These are phyloP conservation scores for Ceratocystis colombiana DNA, from an alignment of 2,329 filamentous ascomycete genomes.

Conservation along the genomic window DNA sequence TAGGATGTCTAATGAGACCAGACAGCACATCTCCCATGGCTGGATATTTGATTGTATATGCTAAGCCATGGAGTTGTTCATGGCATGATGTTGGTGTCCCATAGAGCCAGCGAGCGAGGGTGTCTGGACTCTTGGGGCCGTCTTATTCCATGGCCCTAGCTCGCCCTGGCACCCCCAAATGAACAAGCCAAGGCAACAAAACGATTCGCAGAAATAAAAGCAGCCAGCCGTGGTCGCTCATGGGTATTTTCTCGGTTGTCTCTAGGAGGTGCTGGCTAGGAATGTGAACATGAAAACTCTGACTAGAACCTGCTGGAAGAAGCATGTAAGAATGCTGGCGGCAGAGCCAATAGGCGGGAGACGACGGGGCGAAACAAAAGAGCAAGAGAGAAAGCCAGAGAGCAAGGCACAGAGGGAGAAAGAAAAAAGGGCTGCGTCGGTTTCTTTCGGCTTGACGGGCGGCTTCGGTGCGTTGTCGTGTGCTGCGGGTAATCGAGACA, in stretches of 20 bases:
- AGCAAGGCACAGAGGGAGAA: not conserved
- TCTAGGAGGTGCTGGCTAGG: not conserved
- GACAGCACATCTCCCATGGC: not conserved
- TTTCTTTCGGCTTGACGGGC: constrained; percentile 4
- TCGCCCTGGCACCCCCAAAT: too few relatives aligned
- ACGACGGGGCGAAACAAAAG: not conserved
- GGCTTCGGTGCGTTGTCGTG: too few relatives aligned
- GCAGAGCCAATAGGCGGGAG: too few relatives aligned
- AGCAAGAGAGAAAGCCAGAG: not conserved
- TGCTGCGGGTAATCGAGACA: too few relatives aligned
- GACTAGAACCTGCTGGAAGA: too few relatives aligned
- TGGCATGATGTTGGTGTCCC: not conserved
- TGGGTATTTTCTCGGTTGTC: not conserved
- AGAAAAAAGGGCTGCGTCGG: not conserved
- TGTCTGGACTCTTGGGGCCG: not conserved
- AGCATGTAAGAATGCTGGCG: too few relatives aligned
- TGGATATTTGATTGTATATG: not conserved
- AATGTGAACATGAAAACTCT: not conserved
- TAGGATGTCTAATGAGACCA: not conserved
- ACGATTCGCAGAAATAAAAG: too few relatives aligned
- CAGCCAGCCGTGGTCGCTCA: not conserved
- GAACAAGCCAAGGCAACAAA: too few relatives aligned
- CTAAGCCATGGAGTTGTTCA: not conserved
- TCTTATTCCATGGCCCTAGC: too few relatives aligned
- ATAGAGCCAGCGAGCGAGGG: not conserved